Conservation (phyloP, 495 filamentous ascomycete species). For the Ramalina peruviana region DNA sequence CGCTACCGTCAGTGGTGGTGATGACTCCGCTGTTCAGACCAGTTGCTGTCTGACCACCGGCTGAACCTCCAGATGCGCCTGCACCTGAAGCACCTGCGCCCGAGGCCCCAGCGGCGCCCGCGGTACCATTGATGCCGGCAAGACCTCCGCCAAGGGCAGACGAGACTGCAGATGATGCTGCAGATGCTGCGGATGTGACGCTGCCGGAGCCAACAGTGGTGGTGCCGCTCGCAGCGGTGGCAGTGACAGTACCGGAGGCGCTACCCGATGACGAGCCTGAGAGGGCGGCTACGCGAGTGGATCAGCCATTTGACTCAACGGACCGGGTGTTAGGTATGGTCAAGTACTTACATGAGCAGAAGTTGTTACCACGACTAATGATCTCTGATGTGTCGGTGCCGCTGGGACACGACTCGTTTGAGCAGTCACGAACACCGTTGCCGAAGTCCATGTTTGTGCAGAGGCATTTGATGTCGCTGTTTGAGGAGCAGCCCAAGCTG, state of each 20-base stretch:
- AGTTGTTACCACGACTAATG: constrained; percentile 11
- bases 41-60: background rate
- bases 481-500: constrained; percentile 36
- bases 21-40: too few relatives aligned
- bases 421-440: constrained; percentile 71
- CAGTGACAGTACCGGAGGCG: constrained; percentile 16
- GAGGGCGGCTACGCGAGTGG: constrained; percentile 6
- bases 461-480: constrained; percentile 48
- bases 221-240: constrained; percentile 17
- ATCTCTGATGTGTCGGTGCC: constrained; percentile 5
- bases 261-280: constrained; percentile 4
- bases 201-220: constrained; percentile 21
- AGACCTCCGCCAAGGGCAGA: background rate
- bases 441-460: constrained; percentile 55
- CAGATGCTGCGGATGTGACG: constrained; percentile 20
- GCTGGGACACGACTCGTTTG: constrained; percentile 44
- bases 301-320: constrained; percentile 4
- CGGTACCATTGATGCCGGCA: background rate
- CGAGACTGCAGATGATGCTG: constrained; percentile 8
- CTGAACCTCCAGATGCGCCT: constrained; percentile 1
- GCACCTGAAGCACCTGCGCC: constrained; percentile 6
- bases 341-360: constrained; percentile 19
- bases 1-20: too few relatives aligned
- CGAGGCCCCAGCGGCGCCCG: background rate
- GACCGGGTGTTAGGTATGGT: constrained; percentile 12